Base-by-base conservation (phyloP, 1,284 basidiomycete species). In the Coniferiporia sulphurascens region DNA sequence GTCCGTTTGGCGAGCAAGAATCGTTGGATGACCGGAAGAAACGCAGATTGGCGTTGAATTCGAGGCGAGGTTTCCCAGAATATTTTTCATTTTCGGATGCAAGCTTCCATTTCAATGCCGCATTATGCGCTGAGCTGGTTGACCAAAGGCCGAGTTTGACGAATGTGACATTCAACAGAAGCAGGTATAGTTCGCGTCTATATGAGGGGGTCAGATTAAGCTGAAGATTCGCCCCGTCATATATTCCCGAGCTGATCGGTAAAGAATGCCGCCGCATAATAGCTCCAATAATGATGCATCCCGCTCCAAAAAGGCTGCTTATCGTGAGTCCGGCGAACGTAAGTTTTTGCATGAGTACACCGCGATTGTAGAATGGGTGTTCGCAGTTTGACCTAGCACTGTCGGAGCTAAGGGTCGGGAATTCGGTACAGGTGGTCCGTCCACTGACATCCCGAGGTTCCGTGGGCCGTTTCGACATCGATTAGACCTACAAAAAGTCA, bases 361-460 rank as follows among this genome's bases (percentile, higher is more conserved):
- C 15, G 15, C 22, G 15, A 27, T 34, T 27, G 34, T 34, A 50
- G 22, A n/a, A 67, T 70, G 27, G 27, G 27, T 27, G 27, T 27
- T 3, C 27, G 27, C 27, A 5, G 27, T 5, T 5, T 27, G 27
- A 5, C 27, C 5, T 5, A 27, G 27, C 5, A 27, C 27, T 3
- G 27, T 27, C 27, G 27, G 5, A 27, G 27, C 27, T 5, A 5
- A 27, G 27, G 27, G 27, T 5, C 2, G 5, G 27, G 27, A 27
- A 2, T 3, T 27, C 27, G 5, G 27, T 27, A 27, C 27, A 5
- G 27, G 27, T 27, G 27, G 2, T 5, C 27, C 27, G 5, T 27
- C 5, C 27, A 27, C 27, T 5, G 5, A 27, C 27, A 27, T 27
- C 27, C 27, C 27, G 27, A 27, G 2, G 2, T 27, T 5, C 27